A percentile compares a stretch with the other conserved stretches of the same genome.
Evolutionary conservation across 2,329 filamentous ascomycete genomes (phyloP).

Genomic region (Colletotrichum gloeosporioides): DNA sequence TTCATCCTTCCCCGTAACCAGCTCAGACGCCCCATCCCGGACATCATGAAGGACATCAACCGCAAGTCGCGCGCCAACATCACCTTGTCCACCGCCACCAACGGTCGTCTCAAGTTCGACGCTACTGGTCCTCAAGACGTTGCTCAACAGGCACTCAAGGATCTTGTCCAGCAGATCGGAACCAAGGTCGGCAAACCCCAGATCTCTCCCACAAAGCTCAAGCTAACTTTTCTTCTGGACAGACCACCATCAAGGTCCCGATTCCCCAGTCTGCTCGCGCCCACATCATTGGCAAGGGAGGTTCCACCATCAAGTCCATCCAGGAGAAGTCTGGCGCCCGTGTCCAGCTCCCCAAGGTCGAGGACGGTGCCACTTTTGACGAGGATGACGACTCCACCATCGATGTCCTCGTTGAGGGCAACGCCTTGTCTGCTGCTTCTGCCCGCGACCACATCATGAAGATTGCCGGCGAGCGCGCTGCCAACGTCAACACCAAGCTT

Average conservation of each 20-base stretch:
- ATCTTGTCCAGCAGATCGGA: slow-evolving; percentile 87
- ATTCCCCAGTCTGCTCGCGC: slow-evolving; percentile 85
- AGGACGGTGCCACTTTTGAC: slow-evolving; percentile 62
- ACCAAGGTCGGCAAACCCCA: slow-evolving; percentile 67
- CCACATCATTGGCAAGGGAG: slow-evolving; percentile 92
- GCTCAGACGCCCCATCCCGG: slow-evolving; percentile 83
- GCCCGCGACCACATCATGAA: slow-evolving; percentile 84
- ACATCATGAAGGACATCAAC: slow-evolving; percentile 91
- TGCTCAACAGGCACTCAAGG: slow-evolving; percentile 87
- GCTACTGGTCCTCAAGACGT: slow-evolving; percentile 83
- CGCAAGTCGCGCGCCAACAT: slow-evolving; percentile 88
- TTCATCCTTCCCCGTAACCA: slow-evolving; percentile 79
- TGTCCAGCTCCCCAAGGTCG: slow-evolving; percentile 86
- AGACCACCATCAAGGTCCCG: slow-evolving; percentile 71
- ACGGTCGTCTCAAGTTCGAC: slow-evolving; percentile 79
- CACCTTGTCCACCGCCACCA: slow-evolving; percentile 75
- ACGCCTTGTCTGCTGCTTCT: slow-evolving; percentile 84
- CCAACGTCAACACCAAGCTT: slow-evolving; percentile 81
- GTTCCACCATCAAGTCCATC: slow-evolving; percentile 87
- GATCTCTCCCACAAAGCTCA: background rate
- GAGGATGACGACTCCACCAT: slow-evolving; percentile 82
- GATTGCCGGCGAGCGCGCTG: slow-evolving; percentile 86
- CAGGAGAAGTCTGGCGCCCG: slow-evolving; percentile 89
- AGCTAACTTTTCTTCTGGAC: background rate
- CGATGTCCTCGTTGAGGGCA: slow-evolving; percentile 88